Conservation (phyloP, 2,329 filamentous ascomycete species). For the Clonostachys rhizophaga region DNA sequence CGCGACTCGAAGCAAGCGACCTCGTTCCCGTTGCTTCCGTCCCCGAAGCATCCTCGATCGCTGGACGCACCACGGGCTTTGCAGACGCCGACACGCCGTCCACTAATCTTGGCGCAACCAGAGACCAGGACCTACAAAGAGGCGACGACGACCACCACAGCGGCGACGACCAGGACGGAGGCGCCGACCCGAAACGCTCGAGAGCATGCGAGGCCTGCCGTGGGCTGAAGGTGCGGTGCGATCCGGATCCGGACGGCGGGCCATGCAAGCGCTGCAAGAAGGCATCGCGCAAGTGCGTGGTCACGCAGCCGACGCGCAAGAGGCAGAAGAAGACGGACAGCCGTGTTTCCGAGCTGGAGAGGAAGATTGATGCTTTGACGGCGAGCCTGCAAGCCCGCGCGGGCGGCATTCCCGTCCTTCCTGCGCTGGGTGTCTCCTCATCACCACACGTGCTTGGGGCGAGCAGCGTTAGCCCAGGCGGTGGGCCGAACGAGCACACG, state of each 20-base stretch:
- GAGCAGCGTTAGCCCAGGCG: not conserved
- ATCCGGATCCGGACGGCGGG: constrained; percentile 63
- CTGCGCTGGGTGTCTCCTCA: too few species aligned
- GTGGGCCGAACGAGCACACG: not conserved
- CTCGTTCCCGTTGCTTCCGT: not conserved
- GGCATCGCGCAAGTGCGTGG: constrained; percentile 70
- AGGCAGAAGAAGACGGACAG: constrained; percentile 90
- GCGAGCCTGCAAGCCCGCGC: constrained; percentile 63
- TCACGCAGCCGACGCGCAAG: constrained; percentile 71
- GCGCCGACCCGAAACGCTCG: constrained; percentile 56
- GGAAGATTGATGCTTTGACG: constrained; percentile 86
- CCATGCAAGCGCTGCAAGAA: constrained; percentile 76
- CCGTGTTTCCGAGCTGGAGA: constrained; percentile 83
- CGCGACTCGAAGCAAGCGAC: constrained; percentile 12
- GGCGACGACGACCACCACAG: not conserved
- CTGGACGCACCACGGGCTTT: not conserved
- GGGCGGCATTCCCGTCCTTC: not conserved
- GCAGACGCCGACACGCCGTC: constrained; percentile 4
- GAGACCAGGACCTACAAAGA: not conserved
- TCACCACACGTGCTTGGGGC: too few species aligned
- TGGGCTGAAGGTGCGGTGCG: constrained; percentile 78
- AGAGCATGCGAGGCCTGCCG: constrained; percentile 74
- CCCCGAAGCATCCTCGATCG: constrained; percentile 1
- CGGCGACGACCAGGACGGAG: constrained; percentile 8
- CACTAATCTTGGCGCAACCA: not conserved